A percentile compares a stretch with the other conserved stretches of the same genome.
phyloP scores from a whole-genome alignment of 169 alveolate genomes.

The Plasmodium knowlesi region DNA sequence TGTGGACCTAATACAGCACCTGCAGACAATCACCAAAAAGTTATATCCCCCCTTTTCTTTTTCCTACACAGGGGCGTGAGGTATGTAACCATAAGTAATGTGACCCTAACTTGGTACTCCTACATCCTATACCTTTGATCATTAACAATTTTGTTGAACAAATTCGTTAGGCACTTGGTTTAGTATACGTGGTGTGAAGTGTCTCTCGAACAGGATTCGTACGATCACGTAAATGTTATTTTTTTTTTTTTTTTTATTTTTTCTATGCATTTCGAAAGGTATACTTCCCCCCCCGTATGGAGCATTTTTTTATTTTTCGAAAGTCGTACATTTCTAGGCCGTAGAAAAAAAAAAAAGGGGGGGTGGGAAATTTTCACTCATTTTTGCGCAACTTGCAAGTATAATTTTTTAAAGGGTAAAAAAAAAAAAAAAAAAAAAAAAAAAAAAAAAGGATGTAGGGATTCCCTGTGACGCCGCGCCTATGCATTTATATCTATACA shows the following conservation, averaged over 20 bases:
- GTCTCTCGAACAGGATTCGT: not conserved
- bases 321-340: not conserved
- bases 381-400: not conserved
- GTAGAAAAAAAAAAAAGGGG: not conserved
- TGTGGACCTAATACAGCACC: no score
- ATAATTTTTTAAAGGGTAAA: not conserved
- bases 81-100: not conserved
- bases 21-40: not conserved
- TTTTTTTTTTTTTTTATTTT: not conserved
- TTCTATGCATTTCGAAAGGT: not conserved
- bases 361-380: not conserved
- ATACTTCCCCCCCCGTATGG: not conserved
- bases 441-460: not conserved
- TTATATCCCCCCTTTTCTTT: not conserved
- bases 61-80: not conserved
- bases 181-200: not conserved
- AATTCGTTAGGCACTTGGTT: not conserved
- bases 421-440: not conserved
- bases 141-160: not conserved
- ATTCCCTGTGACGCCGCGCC: not conserved
- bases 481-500: not conserved
- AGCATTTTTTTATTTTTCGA: not conserved
- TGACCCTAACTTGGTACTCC: not conserved
- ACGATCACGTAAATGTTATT: not conserved
- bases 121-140: not conserved